phyloP scores from a whole-genome alignment of 768 basidiomycete species.

The Psilocybe cyanescens region DNA sequence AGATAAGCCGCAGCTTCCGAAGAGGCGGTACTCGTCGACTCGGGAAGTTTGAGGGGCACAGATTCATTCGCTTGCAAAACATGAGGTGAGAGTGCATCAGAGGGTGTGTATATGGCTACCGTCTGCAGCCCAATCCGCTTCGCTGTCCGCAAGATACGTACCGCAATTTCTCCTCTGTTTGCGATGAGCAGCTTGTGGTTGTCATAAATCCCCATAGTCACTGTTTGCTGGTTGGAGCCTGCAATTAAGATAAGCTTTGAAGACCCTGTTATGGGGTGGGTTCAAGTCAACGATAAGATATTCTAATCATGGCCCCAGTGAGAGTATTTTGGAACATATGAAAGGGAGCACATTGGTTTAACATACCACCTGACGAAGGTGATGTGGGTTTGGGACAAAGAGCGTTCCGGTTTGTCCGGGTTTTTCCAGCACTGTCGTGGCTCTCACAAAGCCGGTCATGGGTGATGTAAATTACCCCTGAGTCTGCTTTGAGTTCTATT shows the following conservation, averaged over 20 bases:
- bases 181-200: slow-evolving; percentile 62
- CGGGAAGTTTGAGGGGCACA: slow-evolving; percentile 29
- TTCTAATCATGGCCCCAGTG: background rate
- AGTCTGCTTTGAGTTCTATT: too few species aligned
- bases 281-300: background rate
- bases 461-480: too few species aligned
- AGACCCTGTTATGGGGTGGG: background rate
- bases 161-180: slow-evolving; percentile 76
- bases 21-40: slow-evolving; percentile 2
- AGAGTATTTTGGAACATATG: background rate
- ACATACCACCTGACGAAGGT: background rate
- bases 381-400: background rate
- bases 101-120: slow-evolving; percentile 60
- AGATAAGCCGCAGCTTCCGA: slow-evolving; percentile 52
- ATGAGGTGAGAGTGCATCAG: slow-evolving; percentile 62
- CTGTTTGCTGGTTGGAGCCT: background rate
- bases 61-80: slow-evolving; percentile 59
- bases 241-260: background rate
- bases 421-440: too few species aligned
- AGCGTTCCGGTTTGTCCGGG: background rate
- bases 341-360: background rate
- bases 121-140: slow-evolving; percentile 53
- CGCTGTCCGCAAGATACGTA: slow-evolving; percentile 63
- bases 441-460: too few species aligned
- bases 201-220: background rate